Conservation (phyloP, 768 basidiomycete genomes). For the Trichaptum fuscoviolaceum region DNA sequence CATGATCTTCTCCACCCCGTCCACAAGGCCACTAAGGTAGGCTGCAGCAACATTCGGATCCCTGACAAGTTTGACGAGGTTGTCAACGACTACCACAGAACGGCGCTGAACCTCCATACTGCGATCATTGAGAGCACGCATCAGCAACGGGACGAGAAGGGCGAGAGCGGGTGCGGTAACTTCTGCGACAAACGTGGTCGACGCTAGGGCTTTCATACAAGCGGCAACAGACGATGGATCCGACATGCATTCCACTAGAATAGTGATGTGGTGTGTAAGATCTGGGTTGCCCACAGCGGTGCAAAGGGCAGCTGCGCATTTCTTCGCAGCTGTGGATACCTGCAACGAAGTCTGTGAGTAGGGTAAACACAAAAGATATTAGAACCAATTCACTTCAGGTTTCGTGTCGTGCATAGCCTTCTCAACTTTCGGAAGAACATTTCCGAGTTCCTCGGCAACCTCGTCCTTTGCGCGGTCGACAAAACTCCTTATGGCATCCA, state of each 20-base stretch:
- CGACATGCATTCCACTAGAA: constrained; percentile 92
- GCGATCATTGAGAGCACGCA: constrained; percentile 88
- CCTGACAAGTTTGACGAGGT: constrained; percentile 95
- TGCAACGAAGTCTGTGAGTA: constrained; percentile 22
- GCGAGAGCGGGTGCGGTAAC: constrained; percentile 95
- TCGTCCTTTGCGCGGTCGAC: constrained; percentile 62
- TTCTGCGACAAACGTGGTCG: constrained; percentile 95
- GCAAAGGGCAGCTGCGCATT: constrained; percentile 87
- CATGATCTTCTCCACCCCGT: constrained; percentile 87
- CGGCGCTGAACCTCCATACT: constrained; percentile 96
- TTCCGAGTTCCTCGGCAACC: constrained; percentile 80
- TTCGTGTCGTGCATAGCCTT: constrained; percentile 96
- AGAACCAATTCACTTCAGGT: constrained; percentile 57
- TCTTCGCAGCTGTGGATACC: constrained; percentile 83
- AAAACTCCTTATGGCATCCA: constrained; percentile 79
- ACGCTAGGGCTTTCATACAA: constrained; percentile 93
- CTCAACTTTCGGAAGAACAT: constrained; percentile 81
- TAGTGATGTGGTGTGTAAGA: constrained; percentile 80
- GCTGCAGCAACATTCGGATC: constrained; percentile 84
- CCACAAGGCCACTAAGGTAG: constrained; percentile 82
- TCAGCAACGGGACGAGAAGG: constrained; percentile 87
- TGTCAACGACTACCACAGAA: constrained; percentile 91
- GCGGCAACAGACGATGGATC: constrained; percentile 82
- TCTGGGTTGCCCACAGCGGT: constrained; percentile 91
- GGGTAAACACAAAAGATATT: not conserved